Percentiles rank a stretch among this genome's conserved stretches.
These are phyloP conservation scores for Solanum arcanum DNA, from an alignment of 257 asterid genomes.

Conservation along the genomic window DNA sequence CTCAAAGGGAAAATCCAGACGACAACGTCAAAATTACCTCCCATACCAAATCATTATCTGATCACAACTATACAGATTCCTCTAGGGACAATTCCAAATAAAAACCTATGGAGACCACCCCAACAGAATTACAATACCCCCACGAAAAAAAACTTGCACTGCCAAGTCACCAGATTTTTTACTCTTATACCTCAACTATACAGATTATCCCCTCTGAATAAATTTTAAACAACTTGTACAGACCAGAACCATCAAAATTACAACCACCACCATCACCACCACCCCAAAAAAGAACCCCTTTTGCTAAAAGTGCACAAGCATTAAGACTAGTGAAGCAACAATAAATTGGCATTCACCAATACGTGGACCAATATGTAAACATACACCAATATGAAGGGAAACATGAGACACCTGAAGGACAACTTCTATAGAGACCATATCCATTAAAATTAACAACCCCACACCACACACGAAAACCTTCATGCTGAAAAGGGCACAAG, in stretches of 20 bases:
- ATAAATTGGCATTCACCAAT: neutral
- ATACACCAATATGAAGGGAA: neutral
- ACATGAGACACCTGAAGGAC: neutral
- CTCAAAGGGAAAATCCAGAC: neutral
- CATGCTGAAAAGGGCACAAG: neutral
- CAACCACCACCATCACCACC: neutral
- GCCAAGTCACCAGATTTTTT: neutral
- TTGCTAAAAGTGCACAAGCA: neutral
- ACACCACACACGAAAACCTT: neutral
- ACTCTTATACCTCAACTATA: neutral
- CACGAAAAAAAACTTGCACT: neutral
- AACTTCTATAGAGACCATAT: neutral
- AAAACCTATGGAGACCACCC: neutral
- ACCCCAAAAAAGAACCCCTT: neutral
- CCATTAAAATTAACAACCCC: neutral
- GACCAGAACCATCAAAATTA: neutral
- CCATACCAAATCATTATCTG: neutral
- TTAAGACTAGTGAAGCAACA: neutral
- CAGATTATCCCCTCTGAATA: neutral
- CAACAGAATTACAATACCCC: neutral
- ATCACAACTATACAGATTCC: neutral
- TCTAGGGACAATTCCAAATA: neutral
- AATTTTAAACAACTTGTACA: neutral
- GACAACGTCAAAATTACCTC: neutral
- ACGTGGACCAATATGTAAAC: neutral